Percentiles rank a stretch among this genome's conserved stretches.
phyloP scores from a whole-genome alignment of 83 land plant genomes.

The Diphasiastrum complanatum region DNA sequence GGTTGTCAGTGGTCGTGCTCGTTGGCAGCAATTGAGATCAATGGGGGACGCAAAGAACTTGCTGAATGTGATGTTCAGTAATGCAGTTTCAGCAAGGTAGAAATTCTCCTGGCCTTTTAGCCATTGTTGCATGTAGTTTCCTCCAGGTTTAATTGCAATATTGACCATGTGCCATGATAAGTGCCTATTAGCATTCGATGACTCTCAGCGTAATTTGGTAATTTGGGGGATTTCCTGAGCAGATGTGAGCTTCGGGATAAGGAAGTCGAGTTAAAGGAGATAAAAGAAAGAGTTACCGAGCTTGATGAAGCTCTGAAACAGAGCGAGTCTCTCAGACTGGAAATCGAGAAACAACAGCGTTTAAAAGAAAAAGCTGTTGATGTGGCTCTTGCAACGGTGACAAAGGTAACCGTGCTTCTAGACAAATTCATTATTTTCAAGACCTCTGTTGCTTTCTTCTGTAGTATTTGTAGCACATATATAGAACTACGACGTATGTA shows the following conservation, averaged over 20 bases:
- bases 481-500: no score
- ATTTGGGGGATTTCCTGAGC: no score
- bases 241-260: slow-evolving; percentile 68
- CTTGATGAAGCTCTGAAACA: slow-evolving; percentile 43
- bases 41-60: slow-evolving; percentile 78
- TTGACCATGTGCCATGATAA: no score
- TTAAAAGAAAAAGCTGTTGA: slow-evolving; percentile 23
- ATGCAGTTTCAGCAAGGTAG: slow-evolving; percentile 72
- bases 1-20: slow-evolving; percentile 65
- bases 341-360: slow-evolving; percentile 33
- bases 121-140: no score
- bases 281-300: slow-evolving; percentile 55
- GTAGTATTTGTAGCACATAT: no score
- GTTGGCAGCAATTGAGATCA: slow-evolving; percentile 82
- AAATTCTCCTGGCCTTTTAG: neutral
- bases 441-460: no score
- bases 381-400: neutral
- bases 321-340: slow-evolving; percentile 46
- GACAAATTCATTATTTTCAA: no score
- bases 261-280: slow-evolving; percentile 57
- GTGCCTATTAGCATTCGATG: no score
- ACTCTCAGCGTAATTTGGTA: no score
- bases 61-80: slow-evolving; percentile 56
- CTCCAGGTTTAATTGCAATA: no score
- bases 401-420: no score